Evolutionary conservation across 768 basidiomycete species (phyloP).

Genomic region (Crepidotus variabilis): DNA sequence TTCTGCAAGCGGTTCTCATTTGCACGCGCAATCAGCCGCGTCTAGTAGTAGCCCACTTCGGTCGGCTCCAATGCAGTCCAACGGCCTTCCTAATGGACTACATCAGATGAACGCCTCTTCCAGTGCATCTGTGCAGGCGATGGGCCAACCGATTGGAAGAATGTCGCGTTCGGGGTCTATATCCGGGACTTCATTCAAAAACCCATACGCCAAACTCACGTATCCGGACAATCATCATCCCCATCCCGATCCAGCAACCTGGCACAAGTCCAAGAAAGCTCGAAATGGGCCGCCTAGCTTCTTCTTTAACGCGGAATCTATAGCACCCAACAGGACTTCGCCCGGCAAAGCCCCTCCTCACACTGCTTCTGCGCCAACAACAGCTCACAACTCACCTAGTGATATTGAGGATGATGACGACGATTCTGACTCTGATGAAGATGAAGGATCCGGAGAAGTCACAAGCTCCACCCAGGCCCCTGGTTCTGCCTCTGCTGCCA

Average conservation of each 20-base stretch:
- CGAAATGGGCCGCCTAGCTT: conserved; percentile 18
- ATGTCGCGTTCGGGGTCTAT: conserved; percentile 59
- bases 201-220: conserved; percentile 28
- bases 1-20: conserved; percentile 19
- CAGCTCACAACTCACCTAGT: conserved; percentile 37
- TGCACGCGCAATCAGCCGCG: conserved; percentile 12
- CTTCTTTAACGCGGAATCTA: conserved; percentile 16
- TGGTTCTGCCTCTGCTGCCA: conserved; percentile 21
- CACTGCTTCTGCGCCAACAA: conserved; percentile 13
- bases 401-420: conserved; percentile 51
- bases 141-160: conserved; percentile 42
- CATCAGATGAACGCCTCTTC: conserved; percentile 18
- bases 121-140: conserved; percentile 19
- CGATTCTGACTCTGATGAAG: conserved; percentile 39
- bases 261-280: conserved; percentile 16
- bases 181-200: conserved; percentile 36
- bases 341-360: conserved; percentile 23
- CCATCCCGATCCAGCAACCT: conserved; percentile 15
- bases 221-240: conserved; percentile 20
- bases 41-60: conserved; percentile 2
- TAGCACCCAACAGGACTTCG: conserved; percentile 12
- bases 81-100: conserved; percentile 11
- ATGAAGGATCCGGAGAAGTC: neutral
- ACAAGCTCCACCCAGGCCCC: conserved; percentile 22
- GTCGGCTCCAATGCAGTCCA: conserved; percentile 7